Evolutionary conservation across 23 red algal genomes (phyloP).

Genomic region (Gracilaria gracilis): DNA sequence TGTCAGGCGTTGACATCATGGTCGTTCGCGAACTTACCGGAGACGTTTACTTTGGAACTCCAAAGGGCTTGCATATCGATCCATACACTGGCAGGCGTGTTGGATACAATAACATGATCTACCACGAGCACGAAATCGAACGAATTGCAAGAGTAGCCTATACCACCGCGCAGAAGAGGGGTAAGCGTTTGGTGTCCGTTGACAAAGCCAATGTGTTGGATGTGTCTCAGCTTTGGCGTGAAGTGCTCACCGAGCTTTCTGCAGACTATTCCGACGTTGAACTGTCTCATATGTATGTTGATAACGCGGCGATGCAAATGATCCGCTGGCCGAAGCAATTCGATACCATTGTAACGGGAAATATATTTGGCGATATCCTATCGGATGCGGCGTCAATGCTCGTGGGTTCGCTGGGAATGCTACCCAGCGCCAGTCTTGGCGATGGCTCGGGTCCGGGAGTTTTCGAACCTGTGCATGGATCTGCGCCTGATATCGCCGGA

Average conservation of each 20-base stretch:
- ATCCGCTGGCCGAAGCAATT: conserved; percentile 95
- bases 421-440: conserved; percentile 91
- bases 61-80: conserved; percentile 76
- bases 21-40: conserved; percentile 97
- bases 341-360: conserved; percentile 95
- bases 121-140: conserved; percentile 86
- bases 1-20: conserved; percentile 91
- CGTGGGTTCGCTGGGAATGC: conserved; percentile 94
- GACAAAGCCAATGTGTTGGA: conserved; percentile 99
- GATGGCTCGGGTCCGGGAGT: conserved; percentile 82
- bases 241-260: conserved; percentile 71
- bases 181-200: conserved; percentile 76
- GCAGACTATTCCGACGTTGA: conserved; percentile 81
- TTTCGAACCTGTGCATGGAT: conserved; percentile 98
- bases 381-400: conserved; percentile 95
- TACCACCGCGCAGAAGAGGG: conserved; percentile 66
- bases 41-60: conserved; percentile 96
- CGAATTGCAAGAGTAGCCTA: conserved; percentile 86
- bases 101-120: conserved; percentile 95
- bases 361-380: conserved; percentile 98
- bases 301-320: conserved; percentile 98
- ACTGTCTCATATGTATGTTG: conserved; percentile 97
- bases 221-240: conserved; percentile 92
- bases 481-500: conserved; percentile 98
- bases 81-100: conserved; percentile 65